These are phyloP conservation scores for Parasitella parasitica DNA, from an alignment of 371 early-diverging fungal genomes.

Conservation along the genomic window DNA sequence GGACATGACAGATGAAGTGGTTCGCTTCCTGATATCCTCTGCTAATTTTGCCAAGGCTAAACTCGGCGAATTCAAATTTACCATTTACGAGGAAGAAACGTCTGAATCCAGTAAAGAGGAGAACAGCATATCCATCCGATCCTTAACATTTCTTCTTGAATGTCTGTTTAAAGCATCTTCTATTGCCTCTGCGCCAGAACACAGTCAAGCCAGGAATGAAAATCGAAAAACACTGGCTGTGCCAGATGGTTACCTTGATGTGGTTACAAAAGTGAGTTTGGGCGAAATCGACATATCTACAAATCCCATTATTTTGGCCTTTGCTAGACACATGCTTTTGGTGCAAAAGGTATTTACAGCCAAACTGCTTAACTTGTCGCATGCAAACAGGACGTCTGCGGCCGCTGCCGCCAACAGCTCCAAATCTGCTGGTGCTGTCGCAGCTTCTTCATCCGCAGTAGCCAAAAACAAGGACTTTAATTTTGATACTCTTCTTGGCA, in stretches of 20 bases:
- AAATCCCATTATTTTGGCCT: conserved; percentile 72
- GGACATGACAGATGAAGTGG: conserved; percentile 23
- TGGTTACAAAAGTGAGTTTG: conserved; percentile 47
- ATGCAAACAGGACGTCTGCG: conserved; percentile 14
- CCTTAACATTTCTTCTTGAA: conserved; percentile 33
- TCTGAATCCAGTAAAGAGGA: conserved; percentile 31
- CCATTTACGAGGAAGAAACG: conserved; percentile 49
- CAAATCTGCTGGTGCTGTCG: background rate
- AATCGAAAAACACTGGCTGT: background rate
- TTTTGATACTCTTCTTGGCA: conserved; percentile 27
- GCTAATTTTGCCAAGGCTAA: conserved; percentile 37
- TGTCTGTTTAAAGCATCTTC: conserved; percentile 33
- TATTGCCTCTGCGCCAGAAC: conserved; percentile 10
- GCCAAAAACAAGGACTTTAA: conserved; percentile 7
- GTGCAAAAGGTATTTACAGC: conserved; percentile 72
- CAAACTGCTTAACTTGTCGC: conserved; percentile 40
- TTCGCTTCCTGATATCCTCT: conserved; percentile 36
- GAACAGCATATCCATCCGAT: conserved; percentile 36
- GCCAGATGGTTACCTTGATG: conserved; percentile 54
- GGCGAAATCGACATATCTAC: conserved; percentile 50
- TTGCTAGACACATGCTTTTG: conserved; percentile 68
- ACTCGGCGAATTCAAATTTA: conserved; percentile 33
- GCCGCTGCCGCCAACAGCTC: background rate
- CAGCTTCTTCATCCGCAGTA: background rate
- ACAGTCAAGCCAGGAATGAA: conserved; percentile 3